Base-by-base conservation (phyloP, 768 basidiomycete genomes). In the Hericium rajendrae region DNA sequence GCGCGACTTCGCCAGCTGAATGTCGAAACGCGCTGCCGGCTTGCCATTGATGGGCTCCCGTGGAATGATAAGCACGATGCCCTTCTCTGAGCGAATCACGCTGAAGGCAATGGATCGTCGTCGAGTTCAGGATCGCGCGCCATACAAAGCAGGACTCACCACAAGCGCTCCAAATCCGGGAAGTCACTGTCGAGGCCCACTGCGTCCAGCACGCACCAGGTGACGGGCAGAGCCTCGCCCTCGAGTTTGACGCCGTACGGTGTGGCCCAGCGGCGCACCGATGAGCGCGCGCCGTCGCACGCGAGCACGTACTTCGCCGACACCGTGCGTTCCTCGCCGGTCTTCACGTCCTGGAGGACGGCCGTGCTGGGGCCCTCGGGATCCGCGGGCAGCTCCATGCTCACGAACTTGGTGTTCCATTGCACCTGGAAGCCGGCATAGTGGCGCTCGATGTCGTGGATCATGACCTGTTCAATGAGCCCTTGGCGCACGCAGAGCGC, bases 141-240 rank as follows among this genome's bases (percentile, higher is more conserved):
- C 18, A 22, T 16, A 53, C 9, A 37, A 11, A n/a, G 22, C 40
- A 48, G 16, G 15, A 37, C 56, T 39, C 38, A 57, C 56, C 24
- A 57, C 13, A 57, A 40, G 3, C 56, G 56, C 37, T 57, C 56
- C n/a, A 57, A 48, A n/a, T 57, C 56, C 11, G 56, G 56, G 38
- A 50, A 50, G 56, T 57, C 56, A 26, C 56, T 57, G 12, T 57
- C 53, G 51, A 57, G 51, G 12, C 56, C 56, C 6, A 57, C 56
- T 12, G 56, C 56, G 20, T 57, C 56, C 50, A 57, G 40, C 18
- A 57, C 56, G 32, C 56, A 57, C 56, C 56, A 57, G 41, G 56
- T 57, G 22, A 57, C 50, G 6, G 49, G 56, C 16, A 57, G 49
- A n/a, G 56, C 50, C 16, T 57, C 51, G 13, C 56, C 56, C 11